Evolutionary conservation across 2,329 filamentous ascomycete species (phyloP).

Genomic region (Elsinoe ampelina): DNA sequence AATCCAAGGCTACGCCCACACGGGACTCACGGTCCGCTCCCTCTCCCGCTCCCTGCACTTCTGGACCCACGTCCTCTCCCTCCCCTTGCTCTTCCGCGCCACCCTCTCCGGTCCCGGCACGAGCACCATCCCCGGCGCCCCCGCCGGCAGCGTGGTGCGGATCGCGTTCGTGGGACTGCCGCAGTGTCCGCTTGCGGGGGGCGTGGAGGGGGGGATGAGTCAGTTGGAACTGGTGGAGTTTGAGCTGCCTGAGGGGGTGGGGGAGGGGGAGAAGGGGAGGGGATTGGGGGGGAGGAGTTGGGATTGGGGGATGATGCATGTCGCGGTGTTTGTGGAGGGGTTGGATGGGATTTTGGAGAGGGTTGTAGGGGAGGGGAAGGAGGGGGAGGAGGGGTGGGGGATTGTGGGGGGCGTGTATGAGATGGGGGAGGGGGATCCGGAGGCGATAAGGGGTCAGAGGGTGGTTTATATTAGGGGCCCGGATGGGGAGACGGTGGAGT

Average conservation of each 20-base stretch:
- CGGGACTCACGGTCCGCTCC: background rate
- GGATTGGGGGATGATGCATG: background rate
- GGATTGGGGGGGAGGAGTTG: background rate
- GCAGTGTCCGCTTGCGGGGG: background rate
- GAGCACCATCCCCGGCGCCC: background rate
- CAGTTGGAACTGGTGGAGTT: background rate
- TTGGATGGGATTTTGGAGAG: background rate
- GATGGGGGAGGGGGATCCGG: background rate
- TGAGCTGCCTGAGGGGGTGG: background rate
- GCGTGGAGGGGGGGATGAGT: background rate
- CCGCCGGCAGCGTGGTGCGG: constrained; percentile 4
- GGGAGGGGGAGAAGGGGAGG: background rate
- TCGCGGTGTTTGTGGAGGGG: background rate
- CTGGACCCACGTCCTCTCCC: background rate
- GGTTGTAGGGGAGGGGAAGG: background rate
- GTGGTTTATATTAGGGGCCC: background rate
- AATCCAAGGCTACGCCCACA: background rate
- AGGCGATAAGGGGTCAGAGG: background rate
- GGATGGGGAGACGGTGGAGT: constrained; percentile 7
- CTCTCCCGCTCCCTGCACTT: background rate
- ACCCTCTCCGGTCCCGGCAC: background rate
- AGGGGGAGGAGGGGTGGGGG: background rate
- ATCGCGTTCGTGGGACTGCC: constrained; percentile 15
- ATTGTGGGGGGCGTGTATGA: background rate
- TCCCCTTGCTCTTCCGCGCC: background rate